Evolutionary conservation across 805 yeast genomes (phyloP), one percentile per base, ranked within the genome.

Genomic region (Yamadazyma tumulicola): DNA sequence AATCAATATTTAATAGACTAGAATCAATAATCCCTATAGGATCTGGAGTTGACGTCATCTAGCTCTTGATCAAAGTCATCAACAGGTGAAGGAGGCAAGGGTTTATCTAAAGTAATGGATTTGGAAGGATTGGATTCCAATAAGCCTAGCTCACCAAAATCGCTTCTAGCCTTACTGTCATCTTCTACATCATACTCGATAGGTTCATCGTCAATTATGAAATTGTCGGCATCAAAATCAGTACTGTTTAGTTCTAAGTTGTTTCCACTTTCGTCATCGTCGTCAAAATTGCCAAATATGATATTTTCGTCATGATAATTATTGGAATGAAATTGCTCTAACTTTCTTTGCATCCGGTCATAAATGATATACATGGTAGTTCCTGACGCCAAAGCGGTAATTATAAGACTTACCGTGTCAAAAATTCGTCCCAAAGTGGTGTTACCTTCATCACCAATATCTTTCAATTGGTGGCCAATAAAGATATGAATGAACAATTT

Each of bases 401-500:
- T 42, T 0, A 75, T 3, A 1, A 88, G 74, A 31, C 88, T 75
- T 1, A 77, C 17, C 2, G 82, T 34, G 52, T 87, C 91, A 6
- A 83, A 62, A n/a, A 81, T 27, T 48, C 74, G 74, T 2, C 81
- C 64, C 1, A 67, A 50, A 3, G 65, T 41, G 24, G 79, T 74
- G 23, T 73, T 72, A 3, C 72, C 59, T 11, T 50, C 58, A 34
- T 76, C 75, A 2, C 93, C 91, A 33, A 89, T 62, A 28, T 75
- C 74, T 39, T 79, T 84, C 22, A 89, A 52, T 38, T 85, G 79
- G 33, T 77, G 71, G 5, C 97, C 97, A 22, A 86, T 74, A 51
- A 85, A 88, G 8, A 86, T 61, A 48, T 81, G 85, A 33, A 85
- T 63, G n/a, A 85, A 53, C 41, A 82, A 62, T 52, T 89, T 93